phyloP scores from a whole-genome alignment of 164 flowering plant species.

The Buxus sempervirens region DNA sequence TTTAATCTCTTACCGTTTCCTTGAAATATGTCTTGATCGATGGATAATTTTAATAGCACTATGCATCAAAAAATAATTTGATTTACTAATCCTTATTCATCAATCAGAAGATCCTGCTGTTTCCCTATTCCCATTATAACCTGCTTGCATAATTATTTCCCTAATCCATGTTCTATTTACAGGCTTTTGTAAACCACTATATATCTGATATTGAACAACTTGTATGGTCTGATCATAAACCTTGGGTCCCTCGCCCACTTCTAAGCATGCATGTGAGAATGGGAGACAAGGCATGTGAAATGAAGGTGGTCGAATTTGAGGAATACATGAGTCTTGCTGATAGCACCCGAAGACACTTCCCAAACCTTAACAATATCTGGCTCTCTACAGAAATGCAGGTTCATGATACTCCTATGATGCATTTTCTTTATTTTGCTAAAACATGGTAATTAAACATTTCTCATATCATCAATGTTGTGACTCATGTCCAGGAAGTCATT shows the following conservation, averaged over 20 bases:
- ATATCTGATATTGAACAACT: constrained; percentile 51
- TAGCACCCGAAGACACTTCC: constrained; percentile 66
- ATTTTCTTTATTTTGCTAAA: not conserved
- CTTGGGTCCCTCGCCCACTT: constrained; percentile 88
- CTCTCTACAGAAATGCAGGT: constrained; percentile 99
- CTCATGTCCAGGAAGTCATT: constrained; percentile 60
- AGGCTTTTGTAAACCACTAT: constrained; percentile 26
- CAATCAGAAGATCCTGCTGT: not conserved
- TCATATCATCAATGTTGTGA: not conserved
- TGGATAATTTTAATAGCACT: not conserved
- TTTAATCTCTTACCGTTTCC: too few species aligned
- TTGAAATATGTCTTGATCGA: too few species aligned
- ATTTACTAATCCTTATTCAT: too few species aligned
- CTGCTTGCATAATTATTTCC: not conserved
- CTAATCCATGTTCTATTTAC: constrained; percentile 6
- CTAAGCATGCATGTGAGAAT: constrained; percentile 95
- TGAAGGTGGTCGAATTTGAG: constrained; percentile 82
- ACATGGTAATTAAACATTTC: not conserved
- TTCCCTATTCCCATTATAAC: not conserved
- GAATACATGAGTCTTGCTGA: constrained; percentile 75
- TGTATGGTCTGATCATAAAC: constrained; percentile 75
- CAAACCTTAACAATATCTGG: constrained; percentile 75
- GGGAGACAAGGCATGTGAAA: constrained; percentile 99
- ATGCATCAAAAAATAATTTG: not conserved
- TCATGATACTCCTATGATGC: not conserved